Conservation (phyloP, 176 grass and related monocot genomes). For the Oryza rufipogon region DNA sequence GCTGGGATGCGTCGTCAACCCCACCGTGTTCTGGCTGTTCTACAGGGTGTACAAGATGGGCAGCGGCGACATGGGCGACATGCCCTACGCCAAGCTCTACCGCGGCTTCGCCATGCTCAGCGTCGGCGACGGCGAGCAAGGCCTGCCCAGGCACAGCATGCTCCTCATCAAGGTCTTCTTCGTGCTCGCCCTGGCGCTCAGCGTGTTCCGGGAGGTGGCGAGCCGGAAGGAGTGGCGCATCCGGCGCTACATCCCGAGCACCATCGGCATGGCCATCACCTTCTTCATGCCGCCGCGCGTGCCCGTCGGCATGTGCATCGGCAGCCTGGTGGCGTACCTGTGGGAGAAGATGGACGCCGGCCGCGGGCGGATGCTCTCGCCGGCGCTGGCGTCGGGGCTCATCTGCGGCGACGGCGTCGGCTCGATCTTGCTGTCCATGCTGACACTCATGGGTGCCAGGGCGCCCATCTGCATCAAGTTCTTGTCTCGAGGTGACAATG, state of each 20-base stretch:
- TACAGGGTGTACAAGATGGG: slow-evolving; percentile 48
- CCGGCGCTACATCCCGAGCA: slow-evolving; percentile 50
- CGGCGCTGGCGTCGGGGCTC: slow-evolving; percentile 52
- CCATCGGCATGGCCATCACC: slow-evolving; percentile 53
- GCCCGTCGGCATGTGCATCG: slow-evolving; percentile 62
- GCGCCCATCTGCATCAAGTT: slow-evolving; percentile 72
- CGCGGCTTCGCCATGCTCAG: slow-evolving; percentile 65
- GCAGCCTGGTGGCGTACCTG: slow-evolving; percentile 43
- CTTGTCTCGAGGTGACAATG: slow-evolving; percentile 51
- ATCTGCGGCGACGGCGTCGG: slow-evolving; percentile 64
- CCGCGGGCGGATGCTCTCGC: slow-evolving; percentile 17
- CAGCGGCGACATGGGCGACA: slow-evolving; percentile 17
- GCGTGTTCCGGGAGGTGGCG: slow-evolving; percentile 38
- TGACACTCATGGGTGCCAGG: slow-evolving; percentile 34
- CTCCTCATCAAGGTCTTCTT: slow-evolving; percentile 48
- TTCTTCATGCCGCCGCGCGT: slow-evolving; percentile 52
- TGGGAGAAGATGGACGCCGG: slow-evolving; percentile 35
- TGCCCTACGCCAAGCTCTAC: slow-evolving; percentile 55
- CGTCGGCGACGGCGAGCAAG: slow-evolving; percentile 32
- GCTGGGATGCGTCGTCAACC: slow-evolving; percentile 58
- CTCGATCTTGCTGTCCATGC: slow-evolving; percentile 39
- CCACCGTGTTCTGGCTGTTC: slow-evolving; percentile 60
- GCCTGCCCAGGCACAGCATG: slow-evolving; percentile 48
- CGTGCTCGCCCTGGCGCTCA: slow-evolving; percentile 22
- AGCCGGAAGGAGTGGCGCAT: not conserved